Conservation (phyloP, 2,329 filamentous ascomycete species). For the Acrocalymma vagum region DNA sequence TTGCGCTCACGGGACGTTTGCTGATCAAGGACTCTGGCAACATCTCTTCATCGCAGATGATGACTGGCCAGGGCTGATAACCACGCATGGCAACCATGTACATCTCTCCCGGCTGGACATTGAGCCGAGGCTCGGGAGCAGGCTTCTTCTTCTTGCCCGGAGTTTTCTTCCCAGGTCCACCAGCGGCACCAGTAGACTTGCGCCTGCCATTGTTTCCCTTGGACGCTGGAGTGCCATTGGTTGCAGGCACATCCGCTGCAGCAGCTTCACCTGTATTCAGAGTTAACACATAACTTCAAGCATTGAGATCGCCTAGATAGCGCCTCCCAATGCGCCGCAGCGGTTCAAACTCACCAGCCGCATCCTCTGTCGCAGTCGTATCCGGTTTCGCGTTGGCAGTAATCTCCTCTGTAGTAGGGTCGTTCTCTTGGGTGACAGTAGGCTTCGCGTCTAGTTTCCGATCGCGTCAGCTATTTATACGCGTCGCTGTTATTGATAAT, state of each 20-base stretch:
- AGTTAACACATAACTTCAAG: no score
- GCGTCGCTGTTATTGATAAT: conserved; percentile 4
- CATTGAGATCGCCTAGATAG: no score
- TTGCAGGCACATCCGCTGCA: conserved; percentile 48
- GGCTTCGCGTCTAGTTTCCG: conserved; percentile 25
- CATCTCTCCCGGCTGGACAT: conserved; percentile 89
- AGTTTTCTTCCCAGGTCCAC: conserved; percentile 74
- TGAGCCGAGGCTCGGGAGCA: conserved; percentile 70
- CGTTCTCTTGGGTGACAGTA: conserved; percentile 26
- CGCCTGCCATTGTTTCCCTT: conserved; percentile 58
- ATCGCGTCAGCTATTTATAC: conserved; percentile 25
- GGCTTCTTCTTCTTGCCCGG: conserved; percentile 83
- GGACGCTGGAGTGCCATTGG: conserved; percentile 60
- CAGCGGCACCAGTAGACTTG: conserved; percentile 70
- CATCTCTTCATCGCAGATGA: conserved; percentile 95
- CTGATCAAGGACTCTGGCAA: conserved; percentile 80
- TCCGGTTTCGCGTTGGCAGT: conserved; percentile 36
- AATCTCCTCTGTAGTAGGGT: conserved; percentile 26
- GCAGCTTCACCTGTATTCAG: conserved; percentile 44
- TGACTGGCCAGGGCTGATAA: conserved; percentile 91
- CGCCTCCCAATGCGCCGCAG: background rate
- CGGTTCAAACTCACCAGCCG: conserved; percentile 32
- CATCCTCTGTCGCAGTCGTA: conserved; percentile 24
- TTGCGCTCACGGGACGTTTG: conserved; percentile 83
- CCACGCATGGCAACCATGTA: conserved; percentile 95